phyloP scores from a whole-genome alignment of 768 basidiomycete species.

The Tremella mesenterica region DNA sequence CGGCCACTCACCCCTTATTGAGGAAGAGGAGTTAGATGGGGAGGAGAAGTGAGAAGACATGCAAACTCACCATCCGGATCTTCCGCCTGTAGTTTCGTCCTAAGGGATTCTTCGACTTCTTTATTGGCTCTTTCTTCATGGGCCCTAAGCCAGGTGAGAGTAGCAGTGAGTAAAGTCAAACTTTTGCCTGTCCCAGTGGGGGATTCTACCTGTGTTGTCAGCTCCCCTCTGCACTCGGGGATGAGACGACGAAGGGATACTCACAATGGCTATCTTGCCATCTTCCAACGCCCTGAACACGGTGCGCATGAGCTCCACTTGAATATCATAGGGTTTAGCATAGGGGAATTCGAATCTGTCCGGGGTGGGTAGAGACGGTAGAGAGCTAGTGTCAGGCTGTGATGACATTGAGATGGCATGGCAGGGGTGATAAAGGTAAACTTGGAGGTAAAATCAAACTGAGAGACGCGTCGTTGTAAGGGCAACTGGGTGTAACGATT shows the following conservation, averaged over 20 bases:
- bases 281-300: constrained; percentile 69
- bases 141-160: constrained; percentile 36
- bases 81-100: constrained; percentile 15
- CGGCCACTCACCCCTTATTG: too few relatives aligned
- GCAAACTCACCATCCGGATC: constrained; percentile 31
- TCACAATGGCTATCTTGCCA: constrained; percentile 63
- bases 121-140: constrained; percentile 24
- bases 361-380: constrained; percentile 54
- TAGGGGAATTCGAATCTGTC: constrained; percentile 72
- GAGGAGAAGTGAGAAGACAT: too few relatives aligned
- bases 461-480: too few relatives aligned
- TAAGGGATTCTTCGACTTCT: constrained; percentile 12
- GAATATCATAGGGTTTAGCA: constrained; percentile 70
- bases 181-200: constrained; percentile 44
- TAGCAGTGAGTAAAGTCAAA: constrained; percentile 39
- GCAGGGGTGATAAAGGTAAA: too few relatives aligned
- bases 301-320: constrained; percentile 77
- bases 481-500: too few relatives aligned
- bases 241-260: neutral
- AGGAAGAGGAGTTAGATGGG: too few relatives aligned
- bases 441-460: too few relatives aligned
- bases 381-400: neutral
- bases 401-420: too few relatives aligned
- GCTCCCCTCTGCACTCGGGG: too few relatives aligned
- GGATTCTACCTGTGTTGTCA: constrained; percentile 33